phyloP scores from a whole-genome alignment of 768 basidiomycete genomes.

The Boletus pseudopeckii region DNA sequence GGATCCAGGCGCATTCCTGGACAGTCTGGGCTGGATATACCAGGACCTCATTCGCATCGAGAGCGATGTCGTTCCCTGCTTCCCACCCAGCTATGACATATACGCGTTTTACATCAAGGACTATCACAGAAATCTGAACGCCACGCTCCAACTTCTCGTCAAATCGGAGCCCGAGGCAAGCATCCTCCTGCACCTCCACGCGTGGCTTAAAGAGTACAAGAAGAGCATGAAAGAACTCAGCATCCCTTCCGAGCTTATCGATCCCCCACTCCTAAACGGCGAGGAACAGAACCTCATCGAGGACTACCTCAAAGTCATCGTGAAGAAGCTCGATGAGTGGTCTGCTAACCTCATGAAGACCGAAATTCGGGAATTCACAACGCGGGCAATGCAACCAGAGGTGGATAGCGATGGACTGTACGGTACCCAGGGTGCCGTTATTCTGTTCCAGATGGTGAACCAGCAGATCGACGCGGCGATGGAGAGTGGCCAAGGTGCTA shows the following conservation, averaged over 20 bases:
- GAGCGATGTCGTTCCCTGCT: conserved; percentile 83
- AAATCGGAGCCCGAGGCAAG: conserved; percentile 83
- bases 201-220: conserved; percentile 96
- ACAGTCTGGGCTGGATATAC: conserved; percentile 84
- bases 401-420: conserved; percentile 86
- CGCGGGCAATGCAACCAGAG: conserved; percentile 84
- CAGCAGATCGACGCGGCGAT: conserved; percentile 93
- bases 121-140: conserved; percentile 85
- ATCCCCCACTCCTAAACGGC: conserved; percentile 91
- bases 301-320: conserved; percentile 90
- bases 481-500: conserved; percentile 93
- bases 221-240: conserved; percentile 92
- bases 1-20: conserved; percentile 71
- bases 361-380: conserved; percentile 80
- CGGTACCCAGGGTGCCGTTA: conserved; percentile 87
- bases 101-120: conserved; percentile 78
- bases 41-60: conserved; percentile 94
- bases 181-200: conserved; percentile 78
- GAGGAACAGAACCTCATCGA: conserved; percentile 93
- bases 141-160: conserved; percentile 65
- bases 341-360: conserved; percentile 89
- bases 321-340: conserved; percentile 97
- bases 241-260: conserved; percentile 73
- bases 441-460: conserved; percentile 98
- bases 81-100: conserved; percentile 91